Base-by-base conservation (phyloP, 495 filamentous ascomycete species). In the Diplogelasinospora grovesii region DNA sequence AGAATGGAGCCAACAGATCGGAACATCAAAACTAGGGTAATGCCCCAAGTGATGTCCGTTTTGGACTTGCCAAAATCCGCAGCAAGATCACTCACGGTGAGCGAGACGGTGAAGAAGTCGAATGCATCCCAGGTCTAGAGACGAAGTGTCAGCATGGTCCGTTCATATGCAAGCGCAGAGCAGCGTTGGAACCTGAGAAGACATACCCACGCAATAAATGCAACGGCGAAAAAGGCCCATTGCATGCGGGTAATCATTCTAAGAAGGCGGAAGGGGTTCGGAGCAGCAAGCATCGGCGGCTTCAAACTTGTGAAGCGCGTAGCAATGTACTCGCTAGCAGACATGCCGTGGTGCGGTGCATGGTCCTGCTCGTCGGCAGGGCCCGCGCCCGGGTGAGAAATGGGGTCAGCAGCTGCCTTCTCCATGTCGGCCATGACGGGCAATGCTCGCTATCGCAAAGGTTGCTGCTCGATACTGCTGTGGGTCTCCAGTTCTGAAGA, bases 31-130 rank as follows among this genome's bases (percentile, higher is more conserved):
- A 89, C 84, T 10, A 89, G 70, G 0, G 87, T 94, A 41, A 94
- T 94, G 16, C 86, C 87, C 86, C 86, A 93, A 18, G 86, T 89
- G 42, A 94, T 92, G 27, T 92, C 79, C 3, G 81, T 75, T 24
- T 81, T 82, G 29, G 71, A 64, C 48, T 74, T 77, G 42, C 68
- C 70, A 49, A 92, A 94, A 2, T 64, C 59, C 48, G 78, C 60
- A 19, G 85, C 79, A 20, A 94, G 69, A 22, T 86, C 61, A 4
- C 63, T 60, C 15, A 86, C 77, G 0, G 85, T 88, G 40, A 94
- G 59, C 5, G 81, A 86, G 50, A 92, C 85, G 45, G 85, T 89
- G 69, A 94, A 94, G 70, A 94, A 94, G 55, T 94, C 87, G 46
- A 92, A 89, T 10, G 86, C 78, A 57, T 94, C 86, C 83, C 86